Base-by-base conservation (phyloP, 2,329 filamentous ascomycete species). In the Aspergillus nomiae region DNA sequence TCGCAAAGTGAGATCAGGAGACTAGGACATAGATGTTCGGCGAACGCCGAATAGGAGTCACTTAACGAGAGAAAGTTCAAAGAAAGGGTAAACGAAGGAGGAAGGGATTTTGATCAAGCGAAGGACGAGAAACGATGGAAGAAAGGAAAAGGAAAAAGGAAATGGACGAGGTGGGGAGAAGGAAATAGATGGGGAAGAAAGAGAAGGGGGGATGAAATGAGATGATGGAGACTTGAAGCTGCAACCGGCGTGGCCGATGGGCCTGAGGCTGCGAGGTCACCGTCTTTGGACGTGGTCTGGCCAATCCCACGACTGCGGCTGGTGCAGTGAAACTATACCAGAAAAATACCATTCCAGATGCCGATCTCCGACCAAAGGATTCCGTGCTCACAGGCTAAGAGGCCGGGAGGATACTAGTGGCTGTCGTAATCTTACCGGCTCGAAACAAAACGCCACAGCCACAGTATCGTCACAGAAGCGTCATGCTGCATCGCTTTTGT, bases 281-380 rank as follows among this genome's bases (percentile, higher is more conserved):
- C 51, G 51, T 45, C 41, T 62, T 66, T 63, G 65, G 63, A 64
- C 63, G 53, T 59, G 67, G 70, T 63, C 69, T 69, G 68, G 60
- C 53, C 61, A 65, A 62, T 62, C 60, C 59, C 56, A 54, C 48
- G 16, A 24, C 54, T 41, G 59, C 54, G 56, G 53, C 51, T 54
- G 57, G 51, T 45, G 38, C 56, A 19, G 19, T 59, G 26, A 28
- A 41, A 38, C 34, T 45, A 59, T 54, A 45, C 51, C 46, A 21
- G 19, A 59, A 53, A n/a, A 45, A 54, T 59, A 59, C 58, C 46
- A 41, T 26, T 32, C 36, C 19, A 16, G 19, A 19, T 19, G 58
- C 34, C 7, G 58, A 59, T 59, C 48, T 11, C 51, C 36, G 28
- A 28, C 24, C 26, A 50, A 48, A 50, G 46, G 24, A 50, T 50